Evolutionary conservation across 2,329 filamentous ascomycete species (phyloP).

Genomic region (Scolecobasidium constrictum): DNA sequence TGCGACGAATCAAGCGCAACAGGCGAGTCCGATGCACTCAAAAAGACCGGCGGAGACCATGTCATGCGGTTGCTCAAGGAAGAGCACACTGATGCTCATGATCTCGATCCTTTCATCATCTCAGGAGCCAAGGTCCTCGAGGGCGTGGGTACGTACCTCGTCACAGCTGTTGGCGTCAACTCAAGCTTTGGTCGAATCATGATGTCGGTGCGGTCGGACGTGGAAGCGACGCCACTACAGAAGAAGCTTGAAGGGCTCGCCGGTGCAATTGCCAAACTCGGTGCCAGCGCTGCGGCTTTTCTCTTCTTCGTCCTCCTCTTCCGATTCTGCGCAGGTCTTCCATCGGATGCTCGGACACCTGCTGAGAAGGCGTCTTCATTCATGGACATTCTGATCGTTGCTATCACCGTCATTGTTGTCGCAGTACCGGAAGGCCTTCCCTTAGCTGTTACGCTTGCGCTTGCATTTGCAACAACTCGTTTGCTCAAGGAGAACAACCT

Average conservation of each 20-base stretch:
- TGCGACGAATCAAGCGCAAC: slow-evolving; percentile 68
- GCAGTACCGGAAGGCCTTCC: slow-evolving; percentile 59
- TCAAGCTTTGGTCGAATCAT: slow-evolving; percentile 68
- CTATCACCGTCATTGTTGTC: slow-evolving; percentile 56
- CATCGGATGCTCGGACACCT: slow-evolving; percentile 20
- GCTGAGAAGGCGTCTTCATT: slow-evolving; percentile 59
- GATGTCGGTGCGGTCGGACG: slow-evolving; percentile 66
- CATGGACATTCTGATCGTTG: slow-evolving; percentile 51
- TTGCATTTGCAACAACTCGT: slow-evolving; percentile 56
- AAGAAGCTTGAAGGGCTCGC: slow-evolving; percentile 67
- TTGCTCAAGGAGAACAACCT: slow-evolving; percentile 62
- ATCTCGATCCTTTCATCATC: slow-evolving; percentile 75
- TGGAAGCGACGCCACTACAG: slow-evolving; percentile 68
- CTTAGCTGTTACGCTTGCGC: slow-evolving; percentile 55
- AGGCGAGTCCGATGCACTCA: slow-evolving; percentile 62
- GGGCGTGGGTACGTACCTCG: slow-evolving; percentile 64
- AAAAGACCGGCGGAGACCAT: slow-evolving; percentile 54
- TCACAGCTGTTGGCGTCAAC: slow-evolving; percentile 63
- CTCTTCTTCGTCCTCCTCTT: slow-evolving; percentile 82
- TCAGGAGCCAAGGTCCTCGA: slow-evolving; percentile 73
- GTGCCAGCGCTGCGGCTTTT: slow-evolving; percentile 64
- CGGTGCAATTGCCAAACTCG: slow-evolving; percentile 65
- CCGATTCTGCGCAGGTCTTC: slow-evolving; percentile 63
- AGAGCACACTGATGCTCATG: slow-evolving; percentile 50
- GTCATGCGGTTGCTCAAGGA: slow-evolving; percentile 47